These are phyloP conservation scores for Medicago truncatula DNA, from an alignment of 306 rosid species.

Conservation along the genomic window DNA sequence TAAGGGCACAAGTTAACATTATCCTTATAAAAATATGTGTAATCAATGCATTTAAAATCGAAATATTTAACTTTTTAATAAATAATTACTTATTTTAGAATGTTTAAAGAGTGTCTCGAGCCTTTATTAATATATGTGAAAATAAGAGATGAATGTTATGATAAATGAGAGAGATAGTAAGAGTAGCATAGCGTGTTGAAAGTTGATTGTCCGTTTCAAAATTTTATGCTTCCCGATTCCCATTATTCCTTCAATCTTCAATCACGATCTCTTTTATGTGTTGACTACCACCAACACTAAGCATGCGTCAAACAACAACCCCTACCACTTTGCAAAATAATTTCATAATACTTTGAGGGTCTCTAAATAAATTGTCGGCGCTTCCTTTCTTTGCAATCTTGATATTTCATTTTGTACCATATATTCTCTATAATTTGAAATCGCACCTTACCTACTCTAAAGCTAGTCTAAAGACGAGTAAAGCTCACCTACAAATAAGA, in stretches of 20 bases:
- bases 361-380: slow-evolving; percentile 46
- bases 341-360: slow-evolving; percentile 33
- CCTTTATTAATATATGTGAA: no score
- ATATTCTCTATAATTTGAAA: slow-evolving; percentile 6
- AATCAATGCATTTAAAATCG: no score
- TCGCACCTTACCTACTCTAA: not conserved
- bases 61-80: no score
- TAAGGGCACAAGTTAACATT: no score
- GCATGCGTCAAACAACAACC: slow-evolving; percentile 29
- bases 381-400: not conserved
- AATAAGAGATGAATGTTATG: not conserved
- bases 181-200: slow-evolving; percentile 16
- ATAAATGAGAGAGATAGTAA: not conserved
- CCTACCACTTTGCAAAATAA: slow-evolving; percentile 24
- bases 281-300: slow-evolving; percentile 9
- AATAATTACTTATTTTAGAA: no score
- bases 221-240: slow-evolving; percentile 25
- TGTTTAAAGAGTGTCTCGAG: no score
- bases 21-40: no score
- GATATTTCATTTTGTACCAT: not conserved
- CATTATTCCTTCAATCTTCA: not conserved
- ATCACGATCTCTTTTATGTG: slow-evolving; percentile 4
- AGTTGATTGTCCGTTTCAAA: not conserved
- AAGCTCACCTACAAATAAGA: not conserved
- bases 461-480: slow-evolving; percentile 1